Conservation (phyloP, 1,139 yeast species). For the Geotrichum cucujoidarum region DNA sequence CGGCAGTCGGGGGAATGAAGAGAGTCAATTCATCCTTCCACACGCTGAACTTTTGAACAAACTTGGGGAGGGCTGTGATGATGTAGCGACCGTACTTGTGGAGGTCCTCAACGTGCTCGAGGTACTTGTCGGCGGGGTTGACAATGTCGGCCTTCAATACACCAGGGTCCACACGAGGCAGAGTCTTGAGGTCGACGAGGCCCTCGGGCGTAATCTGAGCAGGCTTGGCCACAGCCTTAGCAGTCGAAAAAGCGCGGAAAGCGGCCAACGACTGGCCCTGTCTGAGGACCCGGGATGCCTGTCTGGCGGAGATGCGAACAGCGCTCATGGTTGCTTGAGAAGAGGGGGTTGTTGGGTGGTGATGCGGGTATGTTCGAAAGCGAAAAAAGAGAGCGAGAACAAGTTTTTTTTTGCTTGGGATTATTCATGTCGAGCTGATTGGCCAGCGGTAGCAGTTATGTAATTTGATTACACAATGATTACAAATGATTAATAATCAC, state of each 20-base stretch:
- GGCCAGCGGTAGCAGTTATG: constrained; percentile 1
- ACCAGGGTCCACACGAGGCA: constrained; percentile 38
- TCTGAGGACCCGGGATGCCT: constrained; percentile 6
- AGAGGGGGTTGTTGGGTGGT: not conserved
- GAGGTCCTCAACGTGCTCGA: constrained; percentile 63
- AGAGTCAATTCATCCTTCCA: constrained; percentile 87
- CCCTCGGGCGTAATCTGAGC: constrained; percentile 35
- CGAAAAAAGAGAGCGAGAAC: constrained; percentile 6
- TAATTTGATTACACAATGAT: not conserved
- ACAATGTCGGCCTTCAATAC: constrained; percentile 53
- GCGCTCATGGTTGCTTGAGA: constrained; percentile 12
- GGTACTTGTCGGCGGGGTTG: constrained; percentile 75
- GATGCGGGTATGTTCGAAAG: not conserved
- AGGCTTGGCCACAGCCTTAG: constrained; percentile 16
- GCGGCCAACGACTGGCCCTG: constrained; percentile 1
- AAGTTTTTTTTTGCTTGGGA: not conserved
- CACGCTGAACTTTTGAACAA: constrained; percentile 75
- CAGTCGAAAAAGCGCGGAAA: constrained; percentile 13
- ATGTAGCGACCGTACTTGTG: constrained; percentile 80
- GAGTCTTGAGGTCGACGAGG: constrained; percentile 29
- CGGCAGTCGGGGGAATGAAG: constrained; percentile 70
- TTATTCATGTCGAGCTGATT: constrained; percentile 15
- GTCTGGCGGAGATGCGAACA: constrained; percentile 11
- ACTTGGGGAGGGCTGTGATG: constrained; percentile 76
- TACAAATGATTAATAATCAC: not conserved